Base-by-base conservation (phyloP, 129 eudicot species). In the Helichrysum umbraculigerum region DNA sequence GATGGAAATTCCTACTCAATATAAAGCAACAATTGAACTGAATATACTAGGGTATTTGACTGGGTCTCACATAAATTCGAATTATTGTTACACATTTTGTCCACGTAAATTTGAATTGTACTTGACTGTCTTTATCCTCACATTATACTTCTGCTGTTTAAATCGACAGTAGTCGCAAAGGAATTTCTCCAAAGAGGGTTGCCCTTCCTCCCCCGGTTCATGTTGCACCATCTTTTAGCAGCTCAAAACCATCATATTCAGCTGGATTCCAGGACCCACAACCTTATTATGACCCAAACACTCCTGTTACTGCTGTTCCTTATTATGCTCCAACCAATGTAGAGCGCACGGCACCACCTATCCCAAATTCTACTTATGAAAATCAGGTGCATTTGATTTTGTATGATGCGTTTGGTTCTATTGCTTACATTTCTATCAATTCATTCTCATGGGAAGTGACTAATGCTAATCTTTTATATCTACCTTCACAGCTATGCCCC, bases 1-100 rank as follows among this genome's bases (percentile, higher is more conserved):
- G 74, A 95, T 95, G 99, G 99, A 95, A 77, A 86, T 95, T 77
- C 99, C 99, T 79, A 71, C 92, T 50, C 99, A 95, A 71, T 95
- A 95, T 76, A 95, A 95, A 79, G 99, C 99, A 76, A 91, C 97
- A 4, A 84, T 95, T 37, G 99, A 95, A 86, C 90, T 91, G 66
- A 82, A 69, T 65, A 65, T 95, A 78, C 81, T 95, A 67, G 99
- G 99, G 99, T 95, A 87, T 77, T 32, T 76, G 3, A 28, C 64
- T 56, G 30, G 9, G 47, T 72, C 35, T 70, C 19, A 29, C 28
- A 52, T 54, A 4, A 37, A 39, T 72, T 34, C 33, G 28, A 19
- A 32, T 74, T 51, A 16, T 71, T 66, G 5, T 3, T 14, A 47
- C n/a, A 47, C 54, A 47, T 61, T 65, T 17, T 70, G 73, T 68